Evolutionary conservation across 83 land plant genomes (phyloP), one percentile per base, ranked within the genome.

Genomic region (Picea abies): DNA sequence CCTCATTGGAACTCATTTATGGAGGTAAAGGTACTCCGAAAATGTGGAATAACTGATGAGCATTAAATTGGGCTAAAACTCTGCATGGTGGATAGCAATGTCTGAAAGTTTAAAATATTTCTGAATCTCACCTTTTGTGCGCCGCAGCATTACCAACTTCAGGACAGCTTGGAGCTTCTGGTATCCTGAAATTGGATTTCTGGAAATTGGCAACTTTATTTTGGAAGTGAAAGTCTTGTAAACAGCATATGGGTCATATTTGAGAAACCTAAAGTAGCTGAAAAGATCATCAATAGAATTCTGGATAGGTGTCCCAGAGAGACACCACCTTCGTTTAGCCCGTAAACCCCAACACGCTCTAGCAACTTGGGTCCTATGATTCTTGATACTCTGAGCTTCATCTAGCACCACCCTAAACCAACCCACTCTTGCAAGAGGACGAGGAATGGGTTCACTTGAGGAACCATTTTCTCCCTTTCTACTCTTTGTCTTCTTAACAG

Each of bases 371-470:
- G 99, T 98, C 81, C 97, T 82, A 63, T 92, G 91, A 75, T 98
- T 98, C 82, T 98, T 98, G 32, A 98, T 98, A 49, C 92, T 96
- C 76, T 98, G 99, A 78, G 99, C 98, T 90, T 98, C 99, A 93
- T 98, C 99, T 26, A 98, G 85, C 12, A 98, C 90, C 80, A 98
- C 99, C 84, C 99, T 90, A 73, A 88, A 92, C 99, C 99, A 98
- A 32, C 83, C 82, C 26, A 98, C 99, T 82, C 86, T 92, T 37
- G 99, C 96, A 78, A 98, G 90, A 76, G 99, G 84, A 35, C 98
- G 97, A 69, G 86, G 65, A 73, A 75, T 88, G 58, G 19, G 79
- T 79, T 88, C 88, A 83, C 84, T 32, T 47, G 87, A 83, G 47
- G 87, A 83, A 52, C 76, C 85, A 72, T 85, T 87, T 26, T 37